Percentiles rank a stretch among this genome's conserved stretches.
Conservation (phyloP, 352 stramenopile species). For the Elongisporangium prolatum region DNA sequence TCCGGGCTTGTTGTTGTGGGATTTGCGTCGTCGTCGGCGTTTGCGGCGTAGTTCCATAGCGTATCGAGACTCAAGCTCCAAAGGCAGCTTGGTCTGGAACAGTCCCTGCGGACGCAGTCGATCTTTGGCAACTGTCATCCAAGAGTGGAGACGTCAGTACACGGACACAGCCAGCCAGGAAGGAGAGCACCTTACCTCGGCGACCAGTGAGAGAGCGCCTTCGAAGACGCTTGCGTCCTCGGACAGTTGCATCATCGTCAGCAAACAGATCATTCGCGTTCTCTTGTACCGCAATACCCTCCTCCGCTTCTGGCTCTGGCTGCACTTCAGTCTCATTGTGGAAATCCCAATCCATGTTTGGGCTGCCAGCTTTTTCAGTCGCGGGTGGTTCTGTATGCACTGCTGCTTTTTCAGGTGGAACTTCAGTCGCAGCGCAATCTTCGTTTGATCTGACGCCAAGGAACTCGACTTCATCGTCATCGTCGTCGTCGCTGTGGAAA, state of each 20-base stretch:
- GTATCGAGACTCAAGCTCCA: constrained; percentile 55
- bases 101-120: constrained; percentile 6
- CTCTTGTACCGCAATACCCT: not conserved
- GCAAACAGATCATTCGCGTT: not conserved
- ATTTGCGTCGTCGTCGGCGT: constrained; percentile 37
- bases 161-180: not conserved
- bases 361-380: not conserved
- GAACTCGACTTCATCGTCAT: constrained; percentile 9
- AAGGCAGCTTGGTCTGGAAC: constrained; percentile 54
- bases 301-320: not conserved
- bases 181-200: not conserved
- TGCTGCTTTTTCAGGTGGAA: not conserved
- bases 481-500: constrained; percentile 10
- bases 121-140: not conserved
- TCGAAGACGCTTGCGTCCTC: not conserved
- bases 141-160: not conserved
- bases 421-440: not conserved
- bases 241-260: not conserved
- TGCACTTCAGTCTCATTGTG: not conserved
- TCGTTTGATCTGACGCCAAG: not conserved
- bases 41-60: constrained; percentile 39
- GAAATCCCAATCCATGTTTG: not conserved
- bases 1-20: constrained; percentile 27
- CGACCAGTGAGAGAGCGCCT: not conserved
- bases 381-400: not conserved